Base-by-base conservation (phyloP, 2,329 filamentous ascomycete genomes). In the Microsporum audouinii region DNA sequence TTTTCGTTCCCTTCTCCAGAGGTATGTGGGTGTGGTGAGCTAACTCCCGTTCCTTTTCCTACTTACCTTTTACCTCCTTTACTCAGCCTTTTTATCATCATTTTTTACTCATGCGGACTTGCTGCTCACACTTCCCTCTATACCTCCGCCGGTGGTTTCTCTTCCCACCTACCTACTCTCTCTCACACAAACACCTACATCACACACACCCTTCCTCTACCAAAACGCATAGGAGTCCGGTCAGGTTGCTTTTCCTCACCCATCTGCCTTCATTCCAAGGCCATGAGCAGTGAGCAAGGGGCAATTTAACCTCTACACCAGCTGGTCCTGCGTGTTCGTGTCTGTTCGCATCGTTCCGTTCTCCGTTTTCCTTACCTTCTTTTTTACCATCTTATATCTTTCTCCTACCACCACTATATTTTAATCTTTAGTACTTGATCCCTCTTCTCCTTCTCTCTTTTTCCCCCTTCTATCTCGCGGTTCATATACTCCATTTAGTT, bases 321-420 rank as follows among this genome's bases (percentile, higher is more conserved):
- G 74, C 74, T 76, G 74, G 74, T 75, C 73, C 74, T 76, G 74
- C 71, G 74, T 76, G 74, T 74, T 75, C 58, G 33, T 56, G 45
- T 39, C 59, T 61, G 38, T 63, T 68, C 68, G 69, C 64, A 64
- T 60, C 47, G 5, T 56, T 60, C 56, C 53, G 49, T 56, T 55
- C 27, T 31, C 29, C 45, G 17, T 23, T 65, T 63, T 58, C 62
- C 59, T 59, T 59, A 36, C 57, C 71, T 67, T 71, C 65, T 66
- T 71, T 67, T 65, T 69, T 17, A 17, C 17, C 66, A 68, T 69
- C 70, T 68, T 65, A 63, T 68, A 64, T 66, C 65, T 68, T 12
- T 31, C 17, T 55, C 5, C 14, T 33, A 23, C 27, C 14, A 36
- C 14, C 6, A 23, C 34, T 38, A 33, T 39, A 57, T 39, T 43